Conservation (phyloP, 768 basidiomycete species). For the Arthromyces matolae region DNA sequence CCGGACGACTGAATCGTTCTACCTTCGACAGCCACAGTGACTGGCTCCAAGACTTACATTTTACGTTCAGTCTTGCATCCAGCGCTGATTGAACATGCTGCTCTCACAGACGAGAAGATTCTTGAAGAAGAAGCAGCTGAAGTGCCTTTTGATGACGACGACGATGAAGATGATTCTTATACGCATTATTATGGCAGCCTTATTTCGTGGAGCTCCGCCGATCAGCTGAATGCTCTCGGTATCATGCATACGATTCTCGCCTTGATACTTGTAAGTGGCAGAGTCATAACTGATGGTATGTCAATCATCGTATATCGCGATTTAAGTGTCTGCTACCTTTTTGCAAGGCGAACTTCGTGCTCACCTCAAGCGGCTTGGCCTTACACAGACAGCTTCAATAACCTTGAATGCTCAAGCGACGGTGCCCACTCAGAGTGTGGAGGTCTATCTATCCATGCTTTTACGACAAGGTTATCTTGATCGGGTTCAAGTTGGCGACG, state of each 20-base stretch:
- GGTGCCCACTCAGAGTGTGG: slow-evolving; percentile 51
- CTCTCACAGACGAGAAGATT: slow-evolving; percentile 51
- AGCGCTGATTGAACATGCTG: slow-evolving; percentile 57
- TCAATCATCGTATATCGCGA: slow-evolving; percentile 17
- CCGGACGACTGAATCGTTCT: too few relatives aligned
- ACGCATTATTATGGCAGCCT: slow-evolving; percentile 60
- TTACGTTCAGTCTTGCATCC: slow-evolving; percentile 71
- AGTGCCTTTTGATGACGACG: slow-evolving; percentile 47
- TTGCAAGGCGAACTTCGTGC: slow-evolving; percentile 78
- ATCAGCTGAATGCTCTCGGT: slow-evolving; percentile 69
- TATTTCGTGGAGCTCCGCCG: slow-evolving; percentile 64
- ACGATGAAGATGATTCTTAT: slow-evolving; percentile 40
- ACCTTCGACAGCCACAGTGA: slow-evolving; percentile 52
- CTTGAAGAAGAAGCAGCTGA: slow-evolving; percentile 45
- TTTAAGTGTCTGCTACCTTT: too few relatives aligned
- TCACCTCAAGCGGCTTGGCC: slow-evolving; percentile 65
- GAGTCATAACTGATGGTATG: slow-evolving; percentile 72
- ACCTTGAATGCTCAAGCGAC: slow-evolving; percentile 49
- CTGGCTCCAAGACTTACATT: slow-evolving; percentile 78
- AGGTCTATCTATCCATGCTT: slow-evolving; percentile 61
- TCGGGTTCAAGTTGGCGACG: slow-evolving; percentile 49
- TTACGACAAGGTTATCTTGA: slow-evolving; percentile 79
- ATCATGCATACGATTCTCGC: slow-evolving; percentile 79
- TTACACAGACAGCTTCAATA: slow-evolving; percentile 46
- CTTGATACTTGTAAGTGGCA: slow-evolving; percentile 78